Conservation (phyloP, 2,329 filamentous ascomycete species). For the Sarocladium brachiariae region DNA sequence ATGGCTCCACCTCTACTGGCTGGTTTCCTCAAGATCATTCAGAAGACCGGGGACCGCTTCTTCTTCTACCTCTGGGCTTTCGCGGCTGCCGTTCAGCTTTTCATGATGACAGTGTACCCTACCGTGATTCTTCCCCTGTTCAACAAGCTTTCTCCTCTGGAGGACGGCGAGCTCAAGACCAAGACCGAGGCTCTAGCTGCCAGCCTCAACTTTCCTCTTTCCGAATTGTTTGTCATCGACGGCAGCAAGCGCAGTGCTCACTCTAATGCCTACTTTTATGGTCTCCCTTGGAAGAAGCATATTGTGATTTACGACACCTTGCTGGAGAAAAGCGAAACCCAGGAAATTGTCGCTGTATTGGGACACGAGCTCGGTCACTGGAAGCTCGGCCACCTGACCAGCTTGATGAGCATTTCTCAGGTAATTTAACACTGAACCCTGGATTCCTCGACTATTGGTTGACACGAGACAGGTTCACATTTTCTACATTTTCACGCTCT, state of each 20-base stretch:
- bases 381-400: slow-evolving; percentile 91
- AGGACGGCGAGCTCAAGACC: slow-evolving; percentile 81
- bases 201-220: slow-evolving; percentile 82
- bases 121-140: slow-evolving; percentile 91
- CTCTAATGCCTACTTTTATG: slow-evolving; percentile 93
- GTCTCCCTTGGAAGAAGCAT: slow-evolving; percentile 98
- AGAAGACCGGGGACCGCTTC: slow-evolving; percentile 88
- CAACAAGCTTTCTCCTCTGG: slow-evolving; percentile 93
- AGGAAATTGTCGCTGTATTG: slow-evolving; percentile 91
- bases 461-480: slow-evolving; percentile 62
- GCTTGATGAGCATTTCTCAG: slow-evolving; percentile 80
- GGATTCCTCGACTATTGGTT: background rate
- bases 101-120: slow-evolving; percentile 94
- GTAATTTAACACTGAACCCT: too few species aligned
- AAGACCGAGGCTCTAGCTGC: slow-evolving; percentile 78
- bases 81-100: slow-evolving; percentile 79
- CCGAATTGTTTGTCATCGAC: slow-evolving; percentile 91
- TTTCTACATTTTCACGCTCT: slow-evolving; percentile 93
- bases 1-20: slow-evolving; percentile 84
- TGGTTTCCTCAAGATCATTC: slow-evolving; percentile 87
- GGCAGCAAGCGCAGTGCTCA: slow-evolving; percentile 82
- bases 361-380: slow-evolving; percentile 97
- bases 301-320: slow-evolving; percentile 99
- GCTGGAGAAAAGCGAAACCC: slow-evolving; percentile 85
- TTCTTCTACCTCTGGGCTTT: slow-evolving; percentile 99